Evolutionary conservation across 805 yeast species (phyloP), one percentile per base, ranked within the genome.

Genomic region (Candida incommunis): DNA sequence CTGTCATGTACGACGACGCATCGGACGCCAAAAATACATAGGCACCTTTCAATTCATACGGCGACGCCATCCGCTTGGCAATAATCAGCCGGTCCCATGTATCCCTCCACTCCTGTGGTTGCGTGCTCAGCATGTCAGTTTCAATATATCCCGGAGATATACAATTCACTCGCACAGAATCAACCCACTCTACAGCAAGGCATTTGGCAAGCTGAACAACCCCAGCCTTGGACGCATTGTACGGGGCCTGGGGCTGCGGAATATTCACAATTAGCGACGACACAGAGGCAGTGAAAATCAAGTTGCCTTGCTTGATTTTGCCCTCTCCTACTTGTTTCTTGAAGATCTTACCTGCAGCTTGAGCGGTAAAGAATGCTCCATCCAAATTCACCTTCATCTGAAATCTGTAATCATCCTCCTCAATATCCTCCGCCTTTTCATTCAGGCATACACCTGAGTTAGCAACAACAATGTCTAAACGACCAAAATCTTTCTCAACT

Each of bases 221-320:
- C 59, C 88, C 92, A 16, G 94, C 92, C 67, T 82, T 82, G 54
- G 90, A 72, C 82, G 80, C 78, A 70, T 82, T 82, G 72, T 82
- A 82, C 54, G 82, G 82, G 51, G 76, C 15, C 40, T 52, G 50
- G 35, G 50, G 54, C 56, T 48, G 47, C 34, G 47, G 90, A 46
- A 77, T 73, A 57, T 82, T 83, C 50, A 73, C 82, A 51, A 82
- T 76, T 59, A 74, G 78, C 2, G 79, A 90, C 16, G 85, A 76
- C 79, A 83, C 82, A 22, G 88, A 80, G 1, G 85, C 84, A 1
- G 90, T 83, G 57, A 80, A 68, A 48, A 83, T 74, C 50, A 82
- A 67, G 2, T 85, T 77, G 22, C 92, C 92, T n/a, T n/a, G n/a
- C n/a, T n/a, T n/a, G n/a, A n/a, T 43, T 62, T 62, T 3, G 76